phyloP scores from a whole-genome alignment of 768 basidiomycete species.

The Tulasnella sp. region DNA sequence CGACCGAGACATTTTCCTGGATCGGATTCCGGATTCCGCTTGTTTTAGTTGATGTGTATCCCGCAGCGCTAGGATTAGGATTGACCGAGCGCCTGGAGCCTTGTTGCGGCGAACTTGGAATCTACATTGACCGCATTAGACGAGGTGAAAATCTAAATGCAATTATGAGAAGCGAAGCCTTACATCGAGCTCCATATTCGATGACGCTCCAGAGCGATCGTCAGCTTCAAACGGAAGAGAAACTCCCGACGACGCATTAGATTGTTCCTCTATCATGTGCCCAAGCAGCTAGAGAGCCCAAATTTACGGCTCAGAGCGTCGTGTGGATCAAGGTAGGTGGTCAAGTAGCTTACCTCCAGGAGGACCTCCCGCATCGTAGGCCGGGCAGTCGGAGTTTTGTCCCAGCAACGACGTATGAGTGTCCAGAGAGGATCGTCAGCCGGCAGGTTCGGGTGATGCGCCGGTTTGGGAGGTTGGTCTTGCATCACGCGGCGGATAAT shows the following conservation, averaged over 20 bases:
- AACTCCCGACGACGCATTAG: not conserved
- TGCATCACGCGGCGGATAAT: not conserved
- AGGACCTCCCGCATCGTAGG: not conserved
- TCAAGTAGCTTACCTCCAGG: not conserved
- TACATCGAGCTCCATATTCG: not conserved
- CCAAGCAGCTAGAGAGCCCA: not conserved
- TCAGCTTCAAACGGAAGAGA: too few species aligned
- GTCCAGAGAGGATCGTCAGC: not conserved
- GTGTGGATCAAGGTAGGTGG: not conserved
- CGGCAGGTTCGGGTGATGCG: not conserved
- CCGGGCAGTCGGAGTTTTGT: not conserved
- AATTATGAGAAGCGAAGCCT: not conserved
- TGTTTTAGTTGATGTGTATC: not conserved
- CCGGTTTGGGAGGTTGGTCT: not conserved
- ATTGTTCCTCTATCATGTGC: not conserved
- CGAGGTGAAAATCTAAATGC: not conserved
- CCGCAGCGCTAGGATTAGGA: not conserved
- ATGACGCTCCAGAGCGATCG: not conserved
- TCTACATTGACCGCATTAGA: not conserved
- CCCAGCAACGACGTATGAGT: not conserved
- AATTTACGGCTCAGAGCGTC: not conserved
- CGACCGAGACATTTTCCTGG: too few species aligned
- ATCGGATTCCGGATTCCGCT: too few species aligned
- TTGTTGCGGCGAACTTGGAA: not conserved
- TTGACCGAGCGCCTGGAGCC: not conserved